Conservation (phyloP, 169 alveolate genomes). For the Eimeria necatrix region DNA sequence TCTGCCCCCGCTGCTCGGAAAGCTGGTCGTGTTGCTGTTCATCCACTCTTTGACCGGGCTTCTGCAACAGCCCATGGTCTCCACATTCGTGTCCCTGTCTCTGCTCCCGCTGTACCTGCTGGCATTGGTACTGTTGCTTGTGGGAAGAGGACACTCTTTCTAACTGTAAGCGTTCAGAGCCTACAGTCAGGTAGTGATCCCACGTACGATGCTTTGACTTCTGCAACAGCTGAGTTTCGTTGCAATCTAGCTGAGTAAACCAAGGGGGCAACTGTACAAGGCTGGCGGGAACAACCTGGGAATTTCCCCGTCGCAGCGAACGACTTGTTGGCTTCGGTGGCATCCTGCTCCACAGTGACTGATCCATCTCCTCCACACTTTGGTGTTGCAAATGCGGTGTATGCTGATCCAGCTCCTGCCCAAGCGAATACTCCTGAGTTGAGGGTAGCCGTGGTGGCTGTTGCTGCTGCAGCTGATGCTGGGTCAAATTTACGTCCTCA, state of each 20-base stretch:
- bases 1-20: background rate
- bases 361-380: background rate
- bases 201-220: too few relatives aligned
- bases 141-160: background rate
- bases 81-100: background rate
- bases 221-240: background rate
- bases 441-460: background rate
- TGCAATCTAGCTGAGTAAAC: background rate
- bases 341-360: background rate
- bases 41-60: background rate
- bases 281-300: background rate
- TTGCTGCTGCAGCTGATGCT: background rate
- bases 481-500: background rate
- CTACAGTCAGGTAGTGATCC: too few relatives aligned
- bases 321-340: background rate
- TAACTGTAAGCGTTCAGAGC: too few relatives aligned
- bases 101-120: constrained; percentile 53
- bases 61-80: constrained; percentile 37
- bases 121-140: constrained; percentile 7
- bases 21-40: constrained; percentile 15
- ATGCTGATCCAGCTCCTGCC: too few relatives aligned
- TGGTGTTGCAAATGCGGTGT: background rate
- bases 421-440: too few relatives aligned
- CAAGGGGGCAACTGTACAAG: background rate
- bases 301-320: background rate